Evolutionary conservation across 2,329 filamentous ascomycete species (phyloP).

Genomic region (Aspergillus fumigatiaffinis): DNA sequence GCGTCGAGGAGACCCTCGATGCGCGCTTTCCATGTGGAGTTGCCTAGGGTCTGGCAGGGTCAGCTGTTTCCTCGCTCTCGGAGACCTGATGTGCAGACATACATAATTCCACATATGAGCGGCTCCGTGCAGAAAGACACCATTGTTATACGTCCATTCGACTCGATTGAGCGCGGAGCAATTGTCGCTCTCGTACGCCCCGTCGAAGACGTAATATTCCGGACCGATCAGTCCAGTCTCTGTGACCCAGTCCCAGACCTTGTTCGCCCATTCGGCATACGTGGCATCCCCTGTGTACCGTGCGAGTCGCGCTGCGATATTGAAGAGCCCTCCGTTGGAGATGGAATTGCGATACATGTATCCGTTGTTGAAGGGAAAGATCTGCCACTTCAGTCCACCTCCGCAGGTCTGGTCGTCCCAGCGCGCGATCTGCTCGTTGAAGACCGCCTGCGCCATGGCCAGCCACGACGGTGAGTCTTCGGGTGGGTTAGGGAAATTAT

Average conservation of each 20-base stretch:
- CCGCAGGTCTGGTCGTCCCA: slow-evolving; percentile 66
- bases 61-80: neutral
- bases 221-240: slow-evolving; percentile 48
- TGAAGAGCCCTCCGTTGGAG: slow-evolving; percentile 32
- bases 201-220: slow-evolving; percentile 53
- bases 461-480: slow-evolving; percentile 67
- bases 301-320: slow-evolving; percentile 28
- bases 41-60: slow-evolving; percentile 30
- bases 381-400: slow-evolving; percentile 59
- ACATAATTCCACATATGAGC: slow-evolving; percentile 56
- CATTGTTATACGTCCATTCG: slow-evolving; percentile 58
- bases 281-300: slow-evolving; percentile 29
- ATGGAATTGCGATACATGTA: slow-evolving; percentile 34
- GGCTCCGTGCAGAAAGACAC: slow-evolving; percentile 52
- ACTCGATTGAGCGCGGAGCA: slow-evolving; percentile 51
- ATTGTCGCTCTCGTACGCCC: slow-evolving; percentile 49
- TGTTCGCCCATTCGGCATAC: slow-evolving; percentile 62
- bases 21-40: slow-evolving; percentile 50
- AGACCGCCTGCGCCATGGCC: slow-evolving; percentile 72
- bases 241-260: slow-evolving; percentile 57
- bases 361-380: slow-evolving; percentile 30
- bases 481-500: slow-evolving; percentile 39
- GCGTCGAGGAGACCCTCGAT: slow-evolving; percentile 52
- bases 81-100: slow-evolving; percentile 15
- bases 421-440: slow-evolving; percentile 69